phyloP scores from a whole-genome alignment of 2,329 filamentous ascomycete species.

The Claviceps paspali region DNA sequence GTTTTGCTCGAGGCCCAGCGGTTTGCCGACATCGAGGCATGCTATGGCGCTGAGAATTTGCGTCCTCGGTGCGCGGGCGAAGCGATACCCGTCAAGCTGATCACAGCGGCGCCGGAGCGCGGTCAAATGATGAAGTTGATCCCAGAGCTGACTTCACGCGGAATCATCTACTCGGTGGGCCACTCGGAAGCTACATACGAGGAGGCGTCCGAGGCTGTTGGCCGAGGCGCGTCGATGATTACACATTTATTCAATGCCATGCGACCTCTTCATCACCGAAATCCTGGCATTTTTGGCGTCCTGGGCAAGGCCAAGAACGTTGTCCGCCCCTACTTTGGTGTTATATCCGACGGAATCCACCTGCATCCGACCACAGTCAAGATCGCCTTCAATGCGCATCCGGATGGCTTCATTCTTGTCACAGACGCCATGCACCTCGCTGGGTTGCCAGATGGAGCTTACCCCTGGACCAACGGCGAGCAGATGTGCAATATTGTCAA shows the following conservation, averaged over 20 bases:
- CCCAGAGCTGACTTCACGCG: constrained; percentile 44
- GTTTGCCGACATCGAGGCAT: constrained; percentile 49
- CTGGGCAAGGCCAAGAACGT: constrained; percentile 49
- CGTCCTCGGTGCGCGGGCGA: constrained; percentile 18
- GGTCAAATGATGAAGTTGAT: constrained; percentile 57
- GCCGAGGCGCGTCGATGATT: constrained; percentile 72
- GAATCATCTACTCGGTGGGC: constrained; percentile 66
- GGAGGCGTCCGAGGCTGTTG: constrained; percentile 55
- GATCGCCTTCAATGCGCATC: constrained; percentile 77
- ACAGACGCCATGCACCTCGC: constrained; percentile 86
- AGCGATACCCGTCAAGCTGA: constrained; percentile 49
- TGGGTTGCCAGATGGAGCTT: constrained; percentile 69
- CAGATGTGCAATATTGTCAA: constrained; percentile 47
- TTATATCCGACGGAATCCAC: constrained; percentile 85
- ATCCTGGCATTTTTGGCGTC: constrained; percentile 80
- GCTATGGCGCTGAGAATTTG: constrained; percentile 62
- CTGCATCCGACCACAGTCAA: constrained; percentile 78
- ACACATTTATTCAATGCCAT: constrained; percentile 93
- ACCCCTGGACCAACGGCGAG: constrained; percentile 69
- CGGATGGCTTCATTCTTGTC: constrained; percentile 71
- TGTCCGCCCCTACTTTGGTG: constrained; percentile 62
- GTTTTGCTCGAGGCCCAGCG: constrained; percentile 51
- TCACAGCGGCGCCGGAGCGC: constrained; percentile 74
- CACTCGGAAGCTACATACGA: constrained; percentile 83
- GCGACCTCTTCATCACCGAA: constrained; percentile 77